Base-by-base conservation (phyloP, 805 yeast genomes). In the Pichia nanzhaoensis region DNA sequence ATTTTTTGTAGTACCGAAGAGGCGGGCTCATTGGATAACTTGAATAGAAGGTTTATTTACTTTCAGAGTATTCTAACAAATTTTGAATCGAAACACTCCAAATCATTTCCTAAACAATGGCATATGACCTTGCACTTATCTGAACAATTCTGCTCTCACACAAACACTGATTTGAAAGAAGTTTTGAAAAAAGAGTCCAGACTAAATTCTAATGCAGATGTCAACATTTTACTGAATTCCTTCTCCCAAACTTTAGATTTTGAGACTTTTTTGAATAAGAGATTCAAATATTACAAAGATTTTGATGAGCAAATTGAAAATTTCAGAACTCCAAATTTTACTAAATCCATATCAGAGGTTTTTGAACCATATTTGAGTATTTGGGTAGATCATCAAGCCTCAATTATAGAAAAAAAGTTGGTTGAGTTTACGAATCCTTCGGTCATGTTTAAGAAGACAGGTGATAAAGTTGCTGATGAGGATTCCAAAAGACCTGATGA, bases 1-100 rank as follows among this genome's bases (percentile, higher is more conserved):
- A 87, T 93, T 10, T 93, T 93, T 65, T 75, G 78, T 44, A 71
- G 80, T 9, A 72, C 79, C 13, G 97, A 89, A 55, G 99, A 93
- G 64, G 99, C 99, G 0, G 97, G 97, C 1, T 83, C 95, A 5
- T 66, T 93, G 48, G 99, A 93, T 48, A 93, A 93, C 62, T 65
- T 93, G 42, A 74, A 78, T 27, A 69, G 97, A 53, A 69, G 99
- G 40, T 93, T 79, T 60, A 75, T 89, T 28, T 91, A 84, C 60
- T 85, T 87, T 64, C 81, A 82, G 52, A 80, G 84, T 52, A 74
- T 86, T 1, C 65, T 91, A 48, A 70, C 73, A 33, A 78, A 80
- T 53, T 62, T 63, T 40, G 80, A 78, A 48, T 60, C 76, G 1
- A 71, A 70, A 28, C 78, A 74, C 53, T 58, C 70, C 1, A 54